These are phyloP conservation scores for Prunus dulcis DNA, from an alignment of 306 rosid genomes.

Conservation along the genomic window DNA sequence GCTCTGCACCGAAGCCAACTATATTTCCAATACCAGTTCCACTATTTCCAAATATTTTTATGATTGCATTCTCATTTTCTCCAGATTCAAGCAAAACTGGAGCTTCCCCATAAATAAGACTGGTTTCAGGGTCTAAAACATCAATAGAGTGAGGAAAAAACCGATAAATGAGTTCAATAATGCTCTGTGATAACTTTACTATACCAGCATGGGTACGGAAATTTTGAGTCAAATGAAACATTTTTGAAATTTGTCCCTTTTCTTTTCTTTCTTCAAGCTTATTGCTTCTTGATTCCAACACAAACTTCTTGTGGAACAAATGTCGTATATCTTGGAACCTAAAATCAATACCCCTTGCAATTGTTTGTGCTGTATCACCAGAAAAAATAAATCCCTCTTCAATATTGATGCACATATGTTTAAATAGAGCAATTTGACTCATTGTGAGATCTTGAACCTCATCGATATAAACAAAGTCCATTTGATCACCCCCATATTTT, in stretches of 20 bases:
- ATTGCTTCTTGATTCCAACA: conserved; percentile 31
- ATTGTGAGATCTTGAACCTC: conserved; percentile 85
- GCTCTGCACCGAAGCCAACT: conserved; percentile 83
- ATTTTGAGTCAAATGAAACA: conserved; percentile 52
- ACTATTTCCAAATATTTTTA: conserved; percentile 59
- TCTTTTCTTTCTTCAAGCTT: conserved; percentile 27
- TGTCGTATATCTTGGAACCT: conserved; percentile 65
- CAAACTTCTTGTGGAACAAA: conserved; percentile 63
- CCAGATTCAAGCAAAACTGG: conserved; percentile 58
- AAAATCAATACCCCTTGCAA: conserved; percentile 85
- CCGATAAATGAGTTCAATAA: conserved; percentile 55
- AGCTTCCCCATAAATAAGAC: conserved; percentile 65
- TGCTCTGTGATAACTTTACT: conserved; percentile 60
- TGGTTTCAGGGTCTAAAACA: conserved; percentile 62
- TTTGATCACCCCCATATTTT: conserved; percentile 47
- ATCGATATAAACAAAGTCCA: conserved; percentile 66
- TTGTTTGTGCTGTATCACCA: conserved; percentile 88
- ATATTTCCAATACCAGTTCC: conserved; percentile 34
- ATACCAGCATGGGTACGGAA: conserved; percentile 79
- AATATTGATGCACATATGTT: conserved; percentile 51
- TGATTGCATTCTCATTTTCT: conserved; percentile 52
- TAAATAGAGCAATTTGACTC: conserved; percentile 74
- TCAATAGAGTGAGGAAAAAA: conserved; percentile 69
- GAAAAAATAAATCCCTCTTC: conserved; percentile 84
- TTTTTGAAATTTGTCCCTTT: conserved; percentile 46